Percentiles rank a stretch among this genome's conserved stretches.
Evolutionary conservation across 2,329 filamentous ascomycete genomes (phyloP).

Genomic region (Penicillium sp.): DNA sequence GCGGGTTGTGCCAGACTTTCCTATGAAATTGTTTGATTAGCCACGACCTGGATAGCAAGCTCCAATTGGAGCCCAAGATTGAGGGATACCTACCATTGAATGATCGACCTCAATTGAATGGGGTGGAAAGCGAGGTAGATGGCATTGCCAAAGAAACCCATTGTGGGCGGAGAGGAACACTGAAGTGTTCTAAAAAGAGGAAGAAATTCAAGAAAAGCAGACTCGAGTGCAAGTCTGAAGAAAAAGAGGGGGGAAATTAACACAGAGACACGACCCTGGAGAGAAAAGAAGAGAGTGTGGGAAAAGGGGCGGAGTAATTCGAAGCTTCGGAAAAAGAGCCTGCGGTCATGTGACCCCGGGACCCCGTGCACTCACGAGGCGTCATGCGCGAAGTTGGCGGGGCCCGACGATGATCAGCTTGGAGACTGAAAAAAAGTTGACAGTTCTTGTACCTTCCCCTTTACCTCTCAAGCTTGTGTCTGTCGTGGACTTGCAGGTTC

Average conservation of each 20-base stretch:
- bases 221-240: constrained; percentile 12
- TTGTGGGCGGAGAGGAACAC: constrained; percentile 26
- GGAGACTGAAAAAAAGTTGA: neutral
- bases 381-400: constrained; percentile 5
- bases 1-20: constrained; percentile 96
- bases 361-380: neutral
- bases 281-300: constrained; percentile 1
- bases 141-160: constrained; percentile 51
- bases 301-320: constrained; percentile 1
- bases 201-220: constrained; percentile 15
- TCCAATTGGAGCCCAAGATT: neutral
- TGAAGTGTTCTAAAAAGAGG: neutral
- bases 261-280: neutral
- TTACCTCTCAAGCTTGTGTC: neutral
- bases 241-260: constrained; percentile 11
- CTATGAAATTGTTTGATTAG: constrained; percentile 49
- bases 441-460: neutral
- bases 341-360: neutral
- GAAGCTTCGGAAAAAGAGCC: neutral
- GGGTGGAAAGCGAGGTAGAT: constrained; percentile 77
- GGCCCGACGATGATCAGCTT: neutral
- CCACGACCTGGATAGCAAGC: constrained; percentile 8
- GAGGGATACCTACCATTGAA: constrained; percentile 72
- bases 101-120: constrained; percentile 73
- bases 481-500: neutral